Conservation (phyloP, 441 rosid genomes). For the Populus hybrid region DNA sequence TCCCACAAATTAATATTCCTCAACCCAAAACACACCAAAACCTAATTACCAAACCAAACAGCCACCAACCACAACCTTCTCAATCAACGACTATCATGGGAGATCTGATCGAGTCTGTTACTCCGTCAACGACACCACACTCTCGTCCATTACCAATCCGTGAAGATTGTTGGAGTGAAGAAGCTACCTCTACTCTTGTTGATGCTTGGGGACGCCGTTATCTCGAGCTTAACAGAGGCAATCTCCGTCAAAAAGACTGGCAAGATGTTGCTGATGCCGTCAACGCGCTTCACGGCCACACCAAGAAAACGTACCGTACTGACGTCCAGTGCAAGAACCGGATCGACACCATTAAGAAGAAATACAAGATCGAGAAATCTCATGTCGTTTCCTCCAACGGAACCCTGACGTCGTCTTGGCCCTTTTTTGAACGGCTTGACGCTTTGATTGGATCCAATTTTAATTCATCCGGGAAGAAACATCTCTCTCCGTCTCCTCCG, state of each 20-base stretch:
- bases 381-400: conserved; percentile 58
- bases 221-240: conserved; percentile 76
- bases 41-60: neutral
- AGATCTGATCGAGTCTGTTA: conserved; percentile 48
- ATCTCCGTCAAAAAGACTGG: conserved; percentile 97
- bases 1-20: neutral
- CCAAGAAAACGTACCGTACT: conserved; percentile 84
- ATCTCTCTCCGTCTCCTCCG: conserved; percentile 48
- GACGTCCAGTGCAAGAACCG: conserved; percentile 98
- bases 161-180: conserved; percentile 98
- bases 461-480: conserved; percentile 38
- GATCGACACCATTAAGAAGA: conserved; percentile 93
- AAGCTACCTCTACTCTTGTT: conserved; percentile 86
- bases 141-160: conserved; percentile 75
- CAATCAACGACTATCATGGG: conserved; percentile 35
- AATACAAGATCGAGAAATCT: conserved; percentile 88
- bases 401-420: conserved; percentile 50
- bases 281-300: conserved; percentile 76
- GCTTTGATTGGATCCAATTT: conserved; percentile 61
- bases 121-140: conserved; percentile 46
- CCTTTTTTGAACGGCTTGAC: conserved; percentile 78
- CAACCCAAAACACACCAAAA: neutral
- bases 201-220: conserved; percentile 90
- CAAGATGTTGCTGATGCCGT: conserved; percentile 93
- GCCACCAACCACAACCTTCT: neutral